Evolutionary conservation across 371 early-diverging fungal genomes (phyloP).

Genomic region (Mycotypha africana): DNA sequence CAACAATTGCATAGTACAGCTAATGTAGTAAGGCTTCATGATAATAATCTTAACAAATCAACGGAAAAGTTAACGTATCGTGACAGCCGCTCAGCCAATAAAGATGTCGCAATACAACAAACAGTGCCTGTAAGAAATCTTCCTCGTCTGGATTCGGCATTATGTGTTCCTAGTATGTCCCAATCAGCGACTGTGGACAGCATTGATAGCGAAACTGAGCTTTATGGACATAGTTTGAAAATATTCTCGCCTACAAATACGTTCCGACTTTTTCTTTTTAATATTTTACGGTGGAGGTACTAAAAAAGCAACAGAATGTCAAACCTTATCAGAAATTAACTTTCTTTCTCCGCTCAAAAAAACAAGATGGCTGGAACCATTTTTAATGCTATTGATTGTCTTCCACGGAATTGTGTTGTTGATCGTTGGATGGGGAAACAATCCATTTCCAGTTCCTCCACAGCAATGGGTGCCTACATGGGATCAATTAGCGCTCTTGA

Average conservation of each 20-base stretch:
- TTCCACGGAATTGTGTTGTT: slow-evolving; percentile 44
- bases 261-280: slow-evolving; percentile 19
- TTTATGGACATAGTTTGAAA: slow-evolving; percentile 25
- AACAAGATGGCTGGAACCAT: slow-evolving; percentile 59
- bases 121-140: background rate
- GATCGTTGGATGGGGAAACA: slow-evolving; percentile 37
- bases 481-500: slow-evolving; percentile 51
- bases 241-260: slow-evolving; percentile 23
- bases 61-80: too few relatives aligned
- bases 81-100: background rate
- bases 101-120: background rate
- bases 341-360: background rate
- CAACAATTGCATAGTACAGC: too few relatives aligned
- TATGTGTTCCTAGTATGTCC: too few relatives aligned
- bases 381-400: slow-evolving; percentile 46
- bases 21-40: too few relatives aligned
- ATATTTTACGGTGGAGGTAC: slow-evolving; percentile 28
- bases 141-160: too few relatives aligned
- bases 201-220: too few relatives aligned
- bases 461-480: slow-evolving; percentile 45
- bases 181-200: too few relatives aligned
- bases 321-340: background rate
- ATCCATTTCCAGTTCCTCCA: slow-evolving; percentile 26
- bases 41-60: too few relatives aligned
- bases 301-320: background rate